These are phyloP conservation scores for Zygosaccharomyces rouxii DNA, from an alignment of 805 yeast species.

Conservation along the genomic window DNA sequence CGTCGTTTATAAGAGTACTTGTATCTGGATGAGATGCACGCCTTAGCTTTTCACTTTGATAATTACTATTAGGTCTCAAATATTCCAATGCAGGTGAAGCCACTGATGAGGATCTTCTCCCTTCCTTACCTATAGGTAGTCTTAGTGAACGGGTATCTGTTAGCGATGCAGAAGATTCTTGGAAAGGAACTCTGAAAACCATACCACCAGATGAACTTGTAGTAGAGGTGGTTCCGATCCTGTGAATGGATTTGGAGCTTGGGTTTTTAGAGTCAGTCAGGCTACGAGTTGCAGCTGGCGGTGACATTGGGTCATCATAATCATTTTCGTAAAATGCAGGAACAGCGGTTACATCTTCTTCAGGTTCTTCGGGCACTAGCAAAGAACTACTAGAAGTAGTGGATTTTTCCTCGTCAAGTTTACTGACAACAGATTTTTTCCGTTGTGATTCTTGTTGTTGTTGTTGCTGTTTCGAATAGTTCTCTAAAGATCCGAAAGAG, in stretches of 20 bases:
- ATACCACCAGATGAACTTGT: constrained; percentile 35
- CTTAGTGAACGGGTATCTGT: constrained; percentile 11
- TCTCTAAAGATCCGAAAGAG: constrained; percentile 17
- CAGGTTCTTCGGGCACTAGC: background rate
- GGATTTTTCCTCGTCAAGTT: background rate
- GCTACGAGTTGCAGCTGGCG: constrained; percentile 9
- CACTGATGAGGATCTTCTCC: constrained; percentile 24
- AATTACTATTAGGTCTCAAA: constrained; percentile 7
- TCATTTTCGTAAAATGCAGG: constrained; percentile 12
- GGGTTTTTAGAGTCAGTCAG: background rate
- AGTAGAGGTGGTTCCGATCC: constrained; percentile 19
- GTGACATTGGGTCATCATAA: constrained; percentile 19
- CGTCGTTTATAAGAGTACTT: constrained; percentile 6
- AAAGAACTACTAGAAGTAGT: background rate
- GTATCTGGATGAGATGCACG: constrained; percentile 27
- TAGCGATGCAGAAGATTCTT: constrained; percentile 38
- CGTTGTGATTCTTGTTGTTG: constrained; percentile 4
- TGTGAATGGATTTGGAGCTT: constrained; percentile 10
- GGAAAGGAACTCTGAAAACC: constrained; percentile 65
- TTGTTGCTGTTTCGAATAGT: constrained; percentile 6
- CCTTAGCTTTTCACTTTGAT: constrained; percentile 12
- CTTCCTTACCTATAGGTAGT: constrained; percentile 12
- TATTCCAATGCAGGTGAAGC: constrained; percentile 12
- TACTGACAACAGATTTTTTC: constrained; percentile 6
- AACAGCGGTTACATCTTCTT: constrained; percentile 2